Evolutionary conservation across 2,329 filamentous ascomycete genomes (phyloP), one percentile per base, ranked within the genome.

Genomic region (Cercospora beticola): DNA sequence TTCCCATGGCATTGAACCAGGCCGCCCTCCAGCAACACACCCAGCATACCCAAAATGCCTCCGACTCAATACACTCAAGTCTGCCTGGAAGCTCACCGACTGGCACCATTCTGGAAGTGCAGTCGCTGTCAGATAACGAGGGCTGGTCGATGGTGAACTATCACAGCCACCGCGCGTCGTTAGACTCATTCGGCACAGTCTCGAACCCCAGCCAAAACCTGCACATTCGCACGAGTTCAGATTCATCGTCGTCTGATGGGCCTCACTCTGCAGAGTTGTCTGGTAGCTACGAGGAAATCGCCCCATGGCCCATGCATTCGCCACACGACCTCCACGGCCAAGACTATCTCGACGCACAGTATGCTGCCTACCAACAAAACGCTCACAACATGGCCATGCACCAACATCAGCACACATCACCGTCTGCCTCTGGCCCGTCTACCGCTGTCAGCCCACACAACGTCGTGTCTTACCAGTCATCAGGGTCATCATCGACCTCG

Each of bases 161-260:
- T 74, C 76, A 77, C 67, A 67, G 73, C n/a, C 72, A 77, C 57
- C 74, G 76, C 43, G 89, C 88, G 70, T 90, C 89, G 43, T 89
- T 91, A 73, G 91, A 94, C 73, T 86, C 87, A 36, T 88, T 77
- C 66, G 75, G 75, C 62, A 89, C 92, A 73, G 94, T 97, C 76
- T 96, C 97, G 84, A 97, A 97, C 81, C 94, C 94, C 1, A 89
- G 90, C 70, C 92, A 97, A 82, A 96, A 93, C 0, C 84, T 98
- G 62, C 94, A 97, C 82, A 86, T 97, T 76, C 88, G 94, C 74
- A 94, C 90, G 65, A 89, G 91, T 75, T 97, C 94, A 4, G 92
- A 96, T 76, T 95, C 93, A 2, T 95, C 92, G 0, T 90, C 94
- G 36, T 88, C 89, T 4, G 86, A 87, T 70, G 82, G 74, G 80